Percentiles rank a stretch among this genome's conserved stretches.
Evolutionary conservation across 2,329 filamentous ascomycete species (phyloP).

Genomic region (Calcarisporium arbuscula): DNA sequence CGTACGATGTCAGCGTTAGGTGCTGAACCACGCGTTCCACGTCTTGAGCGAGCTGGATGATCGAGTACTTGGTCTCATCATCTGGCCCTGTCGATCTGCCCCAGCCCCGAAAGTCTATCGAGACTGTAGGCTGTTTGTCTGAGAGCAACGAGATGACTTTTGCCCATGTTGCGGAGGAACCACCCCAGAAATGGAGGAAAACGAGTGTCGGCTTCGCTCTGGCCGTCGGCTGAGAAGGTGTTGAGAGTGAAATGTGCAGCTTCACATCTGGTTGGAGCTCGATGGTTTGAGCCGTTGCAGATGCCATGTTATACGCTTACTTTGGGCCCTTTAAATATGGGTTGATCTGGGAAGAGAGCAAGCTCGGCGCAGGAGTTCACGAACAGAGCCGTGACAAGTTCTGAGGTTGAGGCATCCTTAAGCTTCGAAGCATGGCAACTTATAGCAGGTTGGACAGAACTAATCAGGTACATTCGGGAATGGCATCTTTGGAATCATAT

Average conservation of each 20-base stretch:
- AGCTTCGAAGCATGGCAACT: too few relatives aligned
- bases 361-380: too few relatives aligned
- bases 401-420: too few relatives aligned
- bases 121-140: not conserved
- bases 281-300: too few relatives aligned
- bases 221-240: not conserved
- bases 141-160: not conserved
- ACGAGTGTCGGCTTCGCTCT: slow-evolving; percentile 1
- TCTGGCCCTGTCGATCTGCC: slow-evolving; percentile 7
- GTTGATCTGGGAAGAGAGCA: too few relatives aligned
- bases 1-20: not conserved
- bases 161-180: slow-evolving; percentile 7
- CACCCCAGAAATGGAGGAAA: slow-evolving; percentile 12
- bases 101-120: slow-evolving; percentile 8
- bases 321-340: too few relatives aligned
- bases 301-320: too few relatives aligned
- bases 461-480: too few relatives aligned
- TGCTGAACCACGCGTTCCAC: slow-evolving; percentile 5
- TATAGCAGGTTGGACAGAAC: too few relatives aligned
- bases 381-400: too few relatives aligned
- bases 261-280: slow-evolving; percentile 1
- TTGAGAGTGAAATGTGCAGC: not conserved
- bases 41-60: slow-evolving; percentile 5
- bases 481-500: too few relatives aligned
- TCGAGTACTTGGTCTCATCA: slow-evolving; percentile 1